These are phyloP conservation scores for Ogataea hybrid DNA, from an alignment of 1,139 yeast species.

Conservation along the genomic window DNA sequence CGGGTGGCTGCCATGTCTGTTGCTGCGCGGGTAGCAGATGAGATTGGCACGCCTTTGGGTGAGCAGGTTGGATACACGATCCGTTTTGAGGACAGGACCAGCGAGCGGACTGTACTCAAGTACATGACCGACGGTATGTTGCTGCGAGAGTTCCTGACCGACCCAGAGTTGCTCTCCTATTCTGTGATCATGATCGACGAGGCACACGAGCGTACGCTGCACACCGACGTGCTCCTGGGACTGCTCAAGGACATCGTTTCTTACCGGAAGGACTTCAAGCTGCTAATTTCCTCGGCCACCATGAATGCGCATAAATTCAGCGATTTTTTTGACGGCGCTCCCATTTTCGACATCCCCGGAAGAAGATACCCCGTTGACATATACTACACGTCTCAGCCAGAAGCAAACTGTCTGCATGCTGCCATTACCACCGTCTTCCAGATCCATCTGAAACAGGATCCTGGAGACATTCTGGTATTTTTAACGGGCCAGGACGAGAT, in stretches of 20 bases:
- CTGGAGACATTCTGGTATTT: conserved; percentile 90
- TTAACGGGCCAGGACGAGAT: conserved; percentile 95
- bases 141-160: conserved; percentile 76
- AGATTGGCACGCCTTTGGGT: conserved; percentile 71
- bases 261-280: conserved; percentile 63
- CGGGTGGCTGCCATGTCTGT: conserved; percentile 95
- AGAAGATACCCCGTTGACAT: conserved; percentile 86
- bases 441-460: conserved; percentile 70
- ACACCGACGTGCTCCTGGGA: conserved; percentile 89
- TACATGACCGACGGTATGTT: conserved; percentile 96
- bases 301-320: conserved; percentile 87
- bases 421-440: conserved; percentile 82
- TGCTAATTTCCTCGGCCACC: conserved; percentile 90
- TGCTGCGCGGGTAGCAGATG: conserved; percentile 88
- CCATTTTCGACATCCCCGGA: conserved; percentile 87
- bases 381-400: conserved; percentile 83
- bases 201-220: conserved; percentile 92
- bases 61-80: conserved; percentile 83
- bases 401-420: conserved; percentile 85
- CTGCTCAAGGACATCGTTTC: conserved; percentile 69
- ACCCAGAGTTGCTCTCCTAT: conserved; percentile 65
- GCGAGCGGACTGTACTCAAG: conserved; percentile 64
- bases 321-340: conserved; percentile 74
- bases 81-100: conserved; percentile 77
- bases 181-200: conserved; percentile 92